Conservation (phyloP, 371 early-diverging fungal genomes). For the Syncephalastrum sp. region DNA sequence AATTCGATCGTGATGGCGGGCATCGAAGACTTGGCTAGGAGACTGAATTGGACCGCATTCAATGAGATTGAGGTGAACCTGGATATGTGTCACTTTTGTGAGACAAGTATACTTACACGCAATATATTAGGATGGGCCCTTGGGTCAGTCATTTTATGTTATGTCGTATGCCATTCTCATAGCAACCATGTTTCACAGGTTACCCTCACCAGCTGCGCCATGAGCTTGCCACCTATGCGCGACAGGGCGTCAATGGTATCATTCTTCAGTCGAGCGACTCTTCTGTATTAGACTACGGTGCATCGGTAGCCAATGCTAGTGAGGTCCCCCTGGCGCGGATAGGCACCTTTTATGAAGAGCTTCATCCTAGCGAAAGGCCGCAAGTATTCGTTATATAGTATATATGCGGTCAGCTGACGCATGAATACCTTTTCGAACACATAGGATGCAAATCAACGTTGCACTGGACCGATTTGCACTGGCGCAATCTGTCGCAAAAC, state of each 20-base stretch:
- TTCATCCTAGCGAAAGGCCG: slow-evolving; percentile 6
- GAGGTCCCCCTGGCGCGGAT: slow-evolving; percentile 10
- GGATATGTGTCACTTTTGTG: not conserved
- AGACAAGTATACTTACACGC: not conserved
- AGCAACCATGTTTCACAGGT: slow-evolving; percentile 6
- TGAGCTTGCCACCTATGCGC: slow-evolving; percentile 8
- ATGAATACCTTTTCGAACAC: no score
- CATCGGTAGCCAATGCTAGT: slow-evolving; percentile 12
- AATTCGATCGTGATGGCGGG: slow-evolving; percentile 28
- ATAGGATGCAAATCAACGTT: slow-evolving; percentile 16
- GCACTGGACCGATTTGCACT: slow-evolving; percentile 15
- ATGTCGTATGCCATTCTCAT: not conserved
- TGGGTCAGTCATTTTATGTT: slow-evolving; percentile 4
- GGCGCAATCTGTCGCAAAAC: slow-evolving; percentile 17
- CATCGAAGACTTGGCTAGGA: slow-evolving; percentile 20
- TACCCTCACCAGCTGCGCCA: slow-evolving; percentile 10
- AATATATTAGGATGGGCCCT: slow-evolving; percentile 7
- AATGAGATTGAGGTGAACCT: slow-evolving; percentile 17
- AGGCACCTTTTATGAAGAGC: slow-evolving; percentile 21
- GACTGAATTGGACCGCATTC: slow-evolving; percentile 30
- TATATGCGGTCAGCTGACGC: not conserved
- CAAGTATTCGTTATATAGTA: not conserved
- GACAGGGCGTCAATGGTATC: slow-evolving; percentile 16
- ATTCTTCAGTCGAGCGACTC: slow-evolving; percentile 26
- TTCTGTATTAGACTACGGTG: slow-evolving; percentile 9